Conservation (phyloP, 2,329 filamentous ascomycete genomes). For the Colletotrichum noveboracense region DNA sequence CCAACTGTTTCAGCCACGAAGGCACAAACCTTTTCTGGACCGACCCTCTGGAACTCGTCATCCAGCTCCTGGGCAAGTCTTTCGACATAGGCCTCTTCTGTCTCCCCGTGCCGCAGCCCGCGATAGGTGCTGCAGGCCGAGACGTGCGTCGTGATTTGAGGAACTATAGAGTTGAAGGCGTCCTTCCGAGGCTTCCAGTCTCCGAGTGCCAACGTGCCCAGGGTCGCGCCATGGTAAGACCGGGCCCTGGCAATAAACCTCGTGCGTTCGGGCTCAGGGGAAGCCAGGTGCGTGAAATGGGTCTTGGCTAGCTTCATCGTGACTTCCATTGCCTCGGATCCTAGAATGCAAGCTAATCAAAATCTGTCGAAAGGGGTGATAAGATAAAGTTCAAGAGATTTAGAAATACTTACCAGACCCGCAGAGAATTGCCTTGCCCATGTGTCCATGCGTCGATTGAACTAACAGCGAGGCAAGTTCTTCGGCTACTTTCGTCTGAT, state of each 20-base stretch:
- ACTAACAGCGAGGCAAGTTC: neutral
- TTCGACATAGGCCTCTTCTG: neutral
- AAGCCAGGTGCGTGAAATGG: neutral
- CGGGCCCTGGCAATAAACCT: fast-evolving
- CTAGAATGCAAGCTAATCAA: neutral
- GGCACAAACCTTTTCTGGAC: neutral
- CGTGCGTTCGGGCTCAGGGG: neutral
- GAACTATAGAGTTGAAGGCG: neutral
- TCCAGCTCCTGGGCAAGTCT: neutral
- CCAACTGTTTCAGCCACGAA: neutral
- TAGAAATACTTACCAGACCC: neutral
- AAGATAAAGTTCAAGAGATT: fast-evolving
- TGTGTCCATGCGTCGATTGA: neutral
- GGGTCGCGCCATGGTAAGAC: neutral
- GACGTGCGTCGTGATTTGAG: neutral
- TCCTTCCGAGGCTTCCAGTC: neutral
- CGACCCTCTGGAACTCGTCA: neutral
- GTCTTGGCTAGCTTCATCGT: neutral
- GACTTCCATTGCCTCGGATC: neutral
- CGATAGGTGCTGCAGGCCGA: neutral
- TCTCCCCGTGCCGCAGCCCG: neutral
- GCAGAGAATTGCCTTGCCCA: neutral
- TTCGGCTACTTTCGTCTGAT: neutral
- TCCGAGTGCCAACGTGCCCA: neutral
- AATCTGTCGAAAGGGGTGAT: neutral